These are phyloP conservation scores for Triadica sebifera DNA, from an alignment of 345 rosid genomes.

Conservation along the genomic window DNA sequence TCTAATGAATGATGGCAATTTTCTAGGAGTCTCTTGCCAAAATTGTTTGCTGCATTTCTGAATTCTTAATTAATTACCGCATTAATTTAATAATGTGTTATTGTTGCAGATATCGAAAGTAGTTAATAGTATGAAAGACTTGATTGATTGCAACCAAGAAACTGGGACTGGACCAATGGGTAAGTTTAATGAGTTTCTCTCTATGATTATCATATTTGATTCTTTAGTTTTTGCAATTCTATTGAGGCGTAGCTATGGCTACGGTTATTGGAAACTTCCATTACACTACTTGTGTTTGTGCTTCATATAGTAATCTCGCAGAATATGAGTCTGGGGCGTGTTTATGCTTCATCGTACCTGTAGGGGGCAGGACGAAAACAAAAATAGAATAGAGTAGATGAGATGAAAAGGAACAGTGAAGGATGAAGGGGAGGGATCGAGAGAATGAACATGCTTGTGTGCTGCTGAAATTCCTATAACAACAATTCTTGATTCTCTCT, in stretches of 20 bases:
- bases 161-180: slow-evolving; percentile 95
- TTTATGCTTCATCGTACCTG: too few relatives aligned
- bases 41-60: neutral
- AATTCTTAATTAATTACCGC: neutral
- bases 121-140: slow-evolving; percentile 97
- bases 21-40: neutral
- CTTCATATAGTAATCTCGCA: neutral
- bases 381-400: too few relatives aligned
- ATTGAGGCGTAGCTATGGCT: neutral
- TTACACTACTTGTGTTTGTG: neutral
- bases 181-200: slow-evolving; percentile 35
- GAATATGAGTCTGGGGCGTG: neutral
- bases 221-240: neutral
- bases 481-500: too few relatives aligned
- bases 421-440: too few relatives aligned
- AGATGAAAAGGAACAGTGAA: too few relatives aligned
- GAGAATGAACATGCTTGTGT: too few relatives aligned
- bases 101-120: slow-evolving; percentile 83
- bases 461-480: too few relatives aligned
- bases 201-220: neutral
- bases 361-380: too few relatives aligned
- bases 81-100: neutral
- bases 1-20: neutral
- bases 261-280: neutral
- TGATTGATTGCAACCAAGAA: slow-evolving; percentile 96